Evolutionary conservation across 805 yeast species (phyloP), one percentile per base, ranked within the genome.

Genomic region (Hanseniaspora vineae): DNA sequence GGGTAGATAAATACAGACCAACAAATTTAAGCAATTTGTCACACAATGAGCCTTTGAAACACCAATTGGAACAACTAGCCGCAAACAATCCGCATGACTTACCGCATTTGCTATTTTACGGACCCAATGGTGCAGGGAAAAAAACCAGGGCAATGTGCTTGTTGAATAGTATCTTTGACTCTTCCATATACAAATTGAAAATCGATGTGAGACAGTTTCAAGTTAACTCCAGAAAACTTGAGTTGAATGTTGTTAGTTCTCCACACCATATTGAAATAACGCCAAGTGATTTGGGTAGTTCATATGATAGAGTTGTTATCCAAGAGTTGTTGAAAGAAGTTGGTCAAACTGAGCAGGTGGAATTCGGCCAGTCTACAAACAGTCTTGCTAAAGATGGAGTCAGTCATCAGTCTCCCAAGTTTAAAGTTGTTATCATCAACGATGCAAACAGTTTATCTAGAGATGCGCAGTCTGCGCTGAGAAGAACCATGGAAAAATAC

Each of bases 1-100:
- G 98, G 98, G 96, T 94, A 8, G 97, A 92, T 64, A 87, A 88
- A 55, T 80, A 88, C 64, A 76, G 97, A 54, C 98, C 98, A 8
- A 76, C 69, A 51, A 67, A 71, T 1, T 69, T 92, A 45, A 75
- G 71, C 2, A 72, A 70, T 23, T 69, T 92, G 43, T 77, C 80
- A 46, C 89, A 75, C 61, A 95, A 88, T 58, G 65, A 64, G 0
- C 73, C 72, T 3, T 75, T 89, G 31, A 78, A 96, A 0, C 62
- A 68, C 35, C 75, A 82, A 49, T 68, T 92, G 35, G 64, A 68
- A 43, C 78, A 92, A 2, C 44, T 58, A n/a, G 47, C 64, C 3
- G 49, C 56, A 18, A 61, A 58, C 39, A 60, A 62, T 37, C 14
- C 42, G 33, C 52, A 58, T 60, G 97, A 92, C 62, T 81, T 92